Evolutionary conservation across 2,329 filamentous ascomycete species (phyloP).

Genomic region (Colletotrichum orbiculare): DNA sequence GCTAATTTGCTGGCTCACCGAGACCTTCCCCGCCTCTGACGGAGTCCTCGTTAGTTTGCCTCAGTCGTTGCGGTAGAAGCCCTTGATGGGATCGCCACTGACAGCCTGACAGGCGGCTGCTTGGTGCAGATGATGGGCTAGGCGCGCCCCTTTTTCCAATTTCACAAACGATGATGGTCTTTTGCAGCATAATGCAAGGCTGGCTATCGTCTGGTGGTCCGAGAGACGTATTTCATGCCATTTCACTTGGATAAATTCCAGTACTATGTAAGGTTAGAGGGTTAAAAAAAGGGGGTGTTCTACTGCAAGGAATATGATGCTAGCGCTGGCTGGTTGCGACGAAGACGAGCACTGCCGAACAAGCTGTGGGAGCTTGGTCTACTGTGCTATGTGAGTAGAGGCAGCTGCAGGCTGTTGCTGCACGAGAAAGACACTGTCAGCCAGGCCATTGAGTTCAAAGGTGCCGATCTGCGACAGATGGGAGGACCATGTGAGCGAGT

Average conservation of each 20-base stretch:
- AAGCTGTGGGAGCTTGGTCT: neutral
- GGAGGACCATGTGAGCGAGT: slow-evolving; percentile 32
- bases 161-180: slow-evolving; percentile 9
- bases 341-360: neutral
- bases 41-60: slow-evolving; percentile 23
- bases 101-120: slow-evolving; percentile 7
- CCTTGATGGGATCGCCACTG: slow-evolving; percentile 7
- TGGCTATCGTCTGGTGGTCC: slow-evolving; percentile 22
- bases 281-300: neutral
- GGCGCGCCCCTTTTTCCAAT: neutral
- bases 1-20: slow-evolving; percentile 29
- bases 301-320: neutral
- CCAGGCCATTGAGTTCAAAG: slow-evolving; percentile 16
- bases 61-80: slow-evolving; percentile 7
- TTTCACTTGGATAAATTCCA: neutral
- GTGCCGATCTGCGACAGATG: slow-evolving; percentile 18
- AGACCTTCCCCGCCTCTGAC: slow-evolving; percentile 28
- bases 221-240: slow-evolving; percentile 17
- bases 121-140: slow-evolving; percentile 13
- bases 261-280: neutral
- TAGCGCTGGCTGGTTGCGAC: slow-evolving; percentile 8
- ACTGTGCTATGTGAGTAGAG: neutral
- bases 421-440: no score
- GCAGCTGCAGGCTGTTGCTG: slow-evolving; percentile 1
- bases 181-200: slow-evolving; percentile 27